Evolutionary conservation across 73 alveolate species (phyloP), one percentile per base, ranked within the genome.

Genomic region (Symbiodinium pilosum): DNA sequence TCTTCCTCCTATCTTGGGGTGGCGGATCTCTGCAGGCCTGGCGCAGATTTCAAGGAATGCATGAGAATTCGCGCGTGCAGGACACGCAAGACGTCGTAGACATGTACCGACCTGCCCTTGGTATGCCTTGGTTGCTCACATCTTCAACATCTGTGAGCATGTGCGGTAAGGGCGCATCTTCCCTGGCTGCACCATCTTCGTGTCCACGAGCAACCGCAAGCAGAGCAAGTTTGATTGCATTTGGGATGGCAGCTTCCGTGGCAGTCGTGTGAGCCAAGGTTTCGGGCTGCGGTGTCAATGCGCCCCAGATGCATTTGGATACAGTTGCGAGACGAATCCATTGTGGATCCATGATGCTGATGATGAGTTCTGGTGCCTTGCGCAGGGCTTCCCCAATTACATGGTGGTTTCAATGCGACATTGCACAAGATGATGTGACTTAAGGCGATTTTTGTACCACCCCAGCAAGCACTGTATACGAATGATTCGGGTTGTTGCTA

Each of bases 191-290:
- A 91, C 97, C 43, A 91, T 91, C 41, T 91, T 91, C 30, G 40
- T 91, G 9, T 91, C 97, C 39, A 91, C 97, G 51, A 91, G 97
- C 88, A 91, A 91, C 77, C 97, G 81, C 56, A 91, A 91, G 88
- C 87, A 91, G 36, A 91, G 97, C 86, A 52, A n/a, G 84, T 34
- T 16, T 54, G 24, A 83, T 39, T 5, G 39, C 39, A 47, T 21
- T 9, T 42, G 7, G 1, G 44, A 8, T 69, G 11, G 34, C 40
- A 14, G 40, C 84, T 30, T 21, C 21, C 32, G 44, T 4, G 32
- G 9, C 86, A 5, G 86, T 73, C 43, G 24, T 73, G 86, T 34
- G 34, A 9, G 38, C n/a, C 86, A 24, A 87, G 94, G 94, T 56
- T 91, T 91, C 30, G 97, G 97, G 9, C 83, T 91, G 73, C 88